A percentile compares a stretch with the other conserved stretches of the same genome.
Conservation (phyloP, 805 yeast genomes). For the Debaryomyces maramus region DNA sequence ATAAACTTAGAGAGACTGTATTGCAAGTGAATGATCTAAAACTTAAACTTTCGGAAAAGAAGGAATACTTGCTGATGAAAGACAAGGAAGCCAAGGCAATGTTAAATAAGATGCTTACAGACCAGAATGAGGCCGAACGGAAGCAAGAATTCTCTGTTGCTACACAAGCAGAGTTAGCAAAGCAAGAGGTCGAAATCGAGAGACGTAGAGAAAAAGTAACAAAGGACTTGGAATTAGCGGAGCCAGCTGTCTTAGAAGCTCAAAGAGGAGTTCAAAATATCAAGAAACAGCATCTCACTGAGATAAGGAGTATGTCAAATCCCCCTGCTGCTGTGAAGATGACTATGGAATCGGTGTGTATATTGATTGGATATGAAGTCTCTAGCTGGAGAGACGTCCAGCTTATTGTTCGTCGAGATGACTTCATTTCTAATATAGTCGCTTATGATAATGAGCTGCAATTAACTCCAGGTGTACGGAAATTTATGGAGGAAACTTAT, state of each 20-base stretch:
- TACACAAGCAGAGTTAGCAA: conserved; percentile 66
- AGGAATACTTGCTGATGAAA: conserved; percentile 49
- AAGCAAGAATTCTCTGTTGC: conserved; percentile 82
- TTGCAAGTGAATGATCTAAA: conserved; percentile 65
- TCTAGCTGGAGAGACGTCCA: conserved; percentile 82
- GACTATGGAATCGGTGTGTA: conserved; percentile 85
- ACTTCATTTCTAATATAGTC: conserved; percentile 81
- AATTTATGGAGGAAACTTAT: conserved; percentile 58
- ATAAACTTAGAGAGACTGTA: conserved; percentile 74
- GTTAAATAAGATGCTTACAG: conserved; percentile 72
- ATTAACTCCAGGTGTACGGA: conserved; percentile 53
- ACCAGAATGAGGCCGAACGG: conserved; percentile 91
- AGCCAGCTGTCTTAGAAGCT: conserved; percentile 84
- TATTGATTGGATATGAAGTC: conserved; percentile 69
- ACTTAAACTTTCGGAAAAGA: conserved; percentile 53
- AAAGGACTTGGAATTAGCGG: conserved; percentile 69
- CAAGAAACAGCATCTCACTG: conserved; percentile 88
- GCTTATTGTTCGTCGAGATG: conserved; percentile 76
- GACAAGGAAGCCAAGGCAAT: conserved; percentile 69
- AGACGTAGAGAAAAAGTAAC: conserved; percentile 55
- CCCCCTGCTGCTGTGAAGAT: conserved; percentile 88
- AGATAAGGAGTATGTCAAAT: conserved; percentile 81
- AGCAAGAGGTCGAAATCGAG: conserved; percentile 63
- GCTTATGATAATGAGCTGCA: conserved; percentile 63
- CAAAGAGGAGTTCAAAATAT: conserved; percentile 88